These are phyloP conservation scores for Colletotrichum scovillei DNA, from an alignment of 2,329 filamentous ascomycete genomes.

Conservation along the genomic window DNA sequence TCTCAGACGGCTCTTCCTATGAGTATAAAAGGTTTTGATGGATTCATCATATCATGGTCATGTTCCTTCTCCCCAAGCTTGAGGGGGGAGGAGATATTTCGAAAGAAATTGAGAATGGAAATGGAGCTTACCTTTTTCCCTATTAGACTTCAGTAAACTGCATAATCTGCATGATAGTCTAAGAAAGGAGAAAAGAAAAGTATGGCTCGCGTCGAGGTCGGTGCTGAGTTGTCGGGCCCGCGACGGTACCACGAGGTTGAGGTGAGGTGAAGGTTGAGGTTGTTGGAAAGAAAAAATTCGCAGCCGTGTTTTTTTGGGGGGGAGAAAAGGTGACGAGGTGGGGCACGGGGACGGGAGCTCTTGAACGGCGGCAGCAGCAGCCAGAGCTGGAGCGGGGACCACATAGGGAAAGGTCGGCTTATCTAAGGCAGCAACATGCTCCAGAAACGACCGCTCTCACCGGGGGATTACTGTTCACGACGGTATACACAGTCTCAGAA, in stretches of 20 bases:
- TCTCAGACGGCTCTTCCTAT: conserved; percentile 62
- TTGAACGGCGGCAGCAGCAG: neutral
- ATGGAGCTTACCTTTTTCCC: neutral
- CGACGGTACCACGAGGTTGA: neutral
- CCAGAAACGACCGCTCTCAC: neutral
- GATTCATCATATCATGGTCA: conserved; percentile 49
- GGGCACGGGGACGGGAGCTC: neutral
- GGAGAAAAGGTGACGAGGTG: neutral
- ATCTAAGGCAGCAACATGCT: neutral
- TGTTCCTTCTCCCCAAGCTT: neutral
- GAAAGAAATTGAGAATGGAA: neutral
- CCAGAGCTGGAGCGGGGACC: neutral
- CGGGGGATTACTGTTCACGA: too few species aligned
- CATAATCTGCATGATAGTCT: neutral
- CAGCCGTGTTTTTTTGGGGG: neutral
- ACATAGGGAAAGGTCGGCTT: neutral
- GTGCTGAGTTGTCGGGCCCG: neutral
- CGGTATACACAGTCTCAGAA: too few species aligned
- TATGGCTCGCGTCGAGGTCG: neutral
- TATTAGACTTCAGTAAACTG: neutral
- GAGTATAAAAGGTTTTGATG: conserved; percentile 51
- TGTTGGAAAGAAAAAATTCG: conserved; percentile 4
- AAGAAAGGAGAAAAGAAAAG: neutral
- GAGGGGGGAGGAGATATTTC: neutral
- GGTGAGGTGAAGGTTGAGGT: neutral